These are phyloP conservation scores for Backusella liffmaniae DNA, from an alignment of 192 early-diverging fungal genomes.

Conservation along the genomic window DNA sequence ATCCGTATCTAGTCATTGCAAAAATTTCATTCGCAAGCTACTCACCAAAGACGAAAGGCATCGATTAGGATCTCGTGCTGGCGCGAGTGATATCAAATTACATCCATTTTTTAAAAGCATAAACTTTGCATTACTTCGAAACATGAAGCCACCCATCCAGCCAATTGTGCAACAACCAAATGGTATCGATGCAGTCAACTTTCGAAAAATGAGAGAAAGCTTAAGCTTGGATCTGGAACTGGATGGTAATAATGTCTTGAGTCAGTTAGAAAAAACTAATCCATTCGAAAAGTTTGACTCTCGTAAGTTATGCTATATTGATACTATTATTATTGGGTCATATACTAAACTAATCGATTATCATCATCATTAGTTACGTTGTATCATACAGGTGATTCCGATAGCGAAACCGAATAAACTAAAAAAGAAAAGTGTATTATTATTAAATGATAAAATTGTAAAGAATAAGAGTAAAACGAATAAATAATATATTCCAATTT, in stretches of 20 bases:
- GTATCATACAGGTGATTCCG: background rate
- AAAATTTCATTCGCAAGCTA: slow-evolving; percentile 78
- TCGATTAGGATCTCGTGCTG: slow-evolving; percentile 83
- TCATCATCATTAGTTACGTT: background rate
- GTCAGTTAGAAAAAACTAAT: slow-evolving; percentile 32
- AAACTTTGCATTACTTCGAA: slow-evolving; percentile 91
- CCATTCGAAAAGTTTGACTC: slow-evolving; percentile 62
- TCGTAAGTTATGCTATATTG: slow-evolving; percentile 27
- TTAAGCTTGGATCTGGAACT: slow-evolving; percentile 63
- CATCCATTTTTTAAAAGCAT: slow-evolving; percentile 90
- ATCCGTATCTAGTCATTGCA: slow-evolving; percentile 44
- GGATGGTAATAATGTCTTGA: slow-evolving; percentile 42
- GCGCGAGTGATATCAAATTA: slow-evolving; percentile 90
- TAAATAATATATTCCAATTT: background rate
- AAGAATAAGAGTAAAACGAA: background rate
- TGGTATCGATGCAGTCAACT: slow-evolving; percentile 68
- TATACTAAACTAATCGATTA: background rate
- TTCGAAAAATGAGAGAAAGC: slow-evolving; percentile 63
- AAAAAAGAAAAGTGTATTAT: background rate
- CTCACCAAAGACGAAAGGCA: slow-evolving; percentile 88
- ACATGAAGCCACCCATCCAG: slow-evolving; percentile 83
- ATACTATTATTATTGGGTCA: background rate
- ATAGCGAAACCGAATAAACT: background rate
- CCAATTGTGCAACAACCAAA: slow-evolving; percentile 52
- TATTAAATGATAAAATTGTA: background rate